Base-by-base conservation (phyloP, 2,329 filamentous ascomycete genomes). In the Stenocarpella maydis region DNA sequence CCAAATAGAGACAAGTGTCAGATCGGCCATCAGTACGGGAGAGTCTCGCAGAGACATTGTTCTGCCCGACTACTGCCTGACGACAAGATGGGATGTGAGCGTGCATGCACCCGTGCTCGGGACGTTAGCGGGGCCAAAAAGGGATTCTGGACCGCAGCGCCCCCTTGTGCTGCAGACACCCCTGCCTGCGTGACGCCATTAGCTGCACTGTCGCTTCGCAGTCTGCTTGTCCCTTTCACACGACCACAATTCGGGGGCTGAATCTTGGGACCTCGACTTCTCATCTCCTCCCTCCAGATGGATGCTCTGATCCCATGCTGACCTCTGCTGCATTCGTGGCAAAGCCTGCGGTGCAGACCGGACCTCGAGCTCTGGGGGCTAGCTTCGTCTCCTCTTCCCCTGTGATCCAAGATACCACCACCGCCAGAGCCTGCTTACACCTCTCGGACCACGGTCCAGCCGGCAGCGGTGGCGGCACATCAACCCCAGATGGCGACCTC, bases 141-240 rank as follows among this genome's bases (percentile, higher is more conserved):
- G 58, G 28, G 41, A 49, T 49, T 37, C 58, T 63, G 58, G 58
- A 26, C 58, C 28, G 28, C 43, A 26, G 43, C 28, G 28, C 43
- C 24, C n/a, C 21, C 2, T 55, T 37, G 41, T 37, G 28, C 26
- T 28, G 55, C 26, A 60, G 9, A 58, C n/a, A n/a, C 49, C 49
- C 45, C 19, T 50, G 52, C n/a, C 53, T 28, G 43, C 6, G 54
- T 67, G 65, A 67, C 65, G 65, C 43, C 65, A 67, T 67, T 41
- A 39, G 65, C 34, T 34, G 53, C 52, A 19, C 65, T 65, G 41
- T 43, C 47, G 28, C 12, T 24, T 63, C 43, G 19, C 43, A 47
- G 28, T 24, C 41, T 21, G n/a, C 12, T 37, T 31, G 43, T 24
- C 41, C 8, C 4, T 17, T 26, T 12, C 28, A 21, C 26, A 14